phyloP scores from a whole-genome alignment of 2,329 filamentous ascomycete species.

The Trichoderma gracile region DNA sequence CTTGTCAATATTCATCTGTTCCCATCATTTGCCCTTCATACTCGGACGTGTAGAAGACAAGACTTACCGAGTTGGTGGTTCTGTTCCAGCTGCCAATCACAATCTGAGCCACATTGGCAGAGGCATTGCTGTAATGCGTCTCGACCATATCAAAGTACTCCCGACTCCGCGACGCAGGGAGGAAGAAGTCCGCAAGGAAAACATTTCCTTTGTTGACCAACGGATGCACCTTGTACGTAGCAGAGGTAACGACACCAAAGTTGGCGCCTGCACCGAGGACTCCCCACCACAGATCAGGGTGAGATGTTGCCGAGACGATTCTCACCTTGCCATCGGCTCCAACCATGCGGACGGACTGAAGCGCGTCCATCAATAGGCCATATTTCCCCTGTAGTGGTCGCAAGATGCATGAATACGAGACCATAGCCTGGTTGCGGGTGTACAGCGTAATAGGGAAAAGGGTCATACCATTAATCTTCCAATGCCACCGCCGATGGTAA shows the following conservation, averaged over 20 bases:
- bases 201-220: neutral
- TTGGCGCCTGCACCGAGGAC: constrained; percentile 11
- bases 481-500: constrained; percentile 9
- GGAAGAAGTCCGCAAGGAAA: constrained; percentile 10
- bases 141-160: constrained; percentile 13
- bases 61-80: constrained; percentile 3
- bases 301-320: neutral
- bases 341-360: constrained; percentile 12
- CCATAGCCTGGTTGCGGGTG: neutral
- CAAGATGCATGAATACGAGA: neutral
- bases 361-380: neutral
- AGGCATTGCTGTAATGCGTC: neutral
- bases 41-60: too few species aligned
- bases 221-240: constrained; percentile 12
- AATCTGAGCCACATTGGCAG: constrained; percentile 4
- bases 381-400: neutral
- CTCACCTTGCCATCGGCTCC: neutral
- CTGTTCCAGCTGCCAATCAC: neutral
- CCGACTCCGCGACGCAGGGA: neutral
- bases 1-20: neutral
- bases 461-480: constrained; percentile 12
- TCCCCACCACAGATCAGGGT: constrained; percentile 19
- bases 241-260: constrained; percentile 14
- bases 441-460: neutral
- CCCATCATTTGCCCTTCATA: too few species aligned